These are phyloP conservation scores for Diaporthe destruens DNA, from an alignment of 2,329 filamentous ascomycete species.

Conservation along the genomic window DNA sequence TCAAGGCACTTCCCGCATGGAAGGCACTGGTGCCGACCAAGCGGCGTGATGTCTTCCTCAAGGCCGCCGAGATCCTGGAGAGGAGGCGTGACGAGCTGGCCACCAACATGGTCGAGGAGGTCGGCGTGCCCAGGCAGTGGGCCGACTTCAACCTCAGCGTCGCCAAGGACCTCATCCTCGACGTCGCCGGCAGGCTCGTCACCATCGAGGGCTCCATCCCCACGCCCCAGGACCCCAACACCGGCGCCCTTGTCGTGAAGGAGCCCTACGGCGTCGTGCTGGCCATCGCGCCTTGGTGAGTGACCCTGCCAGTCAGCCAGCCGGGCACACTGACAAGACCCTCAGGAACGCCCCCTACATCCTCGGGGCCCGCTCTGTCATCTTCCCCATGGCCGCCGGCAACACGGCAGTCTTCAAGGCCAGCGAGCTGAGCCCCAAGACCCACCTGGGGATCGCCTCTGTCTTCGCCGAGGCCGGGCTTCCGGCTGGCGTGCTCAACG, in stretches of 20 bases:
- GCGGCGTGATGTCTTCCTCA: conserved; percentile 78
- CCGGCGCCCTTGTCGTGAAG: conserved; percentile 74
- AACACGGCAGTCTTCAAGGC: conserved; percentile 83
- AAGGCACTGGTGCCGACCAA: conserved; percentile 68
- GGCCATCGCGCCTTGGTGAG: conserved; percentile 84
- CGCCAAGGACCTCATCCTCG: conserved; percentile 54
- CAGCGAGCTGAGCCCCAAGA: conserved; percentile 75
- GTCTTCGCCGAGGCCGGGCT: conserved; percentile 81
- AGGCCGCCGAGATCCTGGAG: conserved; percentile 75
- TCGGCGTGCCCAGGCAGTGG: conserved; percentile 56
- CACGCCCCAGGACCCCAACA: conserved; percentile 57
- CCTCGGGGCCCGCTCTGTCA: conserved; percentile 66
- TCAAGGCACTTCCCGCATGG: conserved; percentile 79
- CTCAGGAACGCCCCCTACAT: conserved; percentile 69
- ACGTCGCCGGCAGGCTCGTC: conserved; percentile 57
- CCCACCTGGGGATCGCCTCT: conserved; percentile 71
- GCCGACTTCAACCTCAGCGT: conserved; percentile 56
- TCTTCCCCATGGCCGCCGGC: conserved; percentile 79
- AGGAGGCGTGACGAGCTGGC: conserved; percentile 70
- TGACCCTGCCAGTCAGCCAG: not conserved
- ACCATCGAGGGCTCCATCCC: conserved; percentile 53
- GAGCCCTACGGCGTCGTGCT: conserved; percentile 86
- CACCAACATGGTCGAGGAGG: conserved; percentile 68
- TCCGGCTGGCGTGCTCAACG: conserved; percentile 79
- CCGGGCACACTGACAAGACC: not conserved